A percentile compares a stretch with the other conserved stretches of the same genome.
phyloP scores from a whole-genome alignment of 83 land plant genomes.

The Picea engelmannii region DNA sequence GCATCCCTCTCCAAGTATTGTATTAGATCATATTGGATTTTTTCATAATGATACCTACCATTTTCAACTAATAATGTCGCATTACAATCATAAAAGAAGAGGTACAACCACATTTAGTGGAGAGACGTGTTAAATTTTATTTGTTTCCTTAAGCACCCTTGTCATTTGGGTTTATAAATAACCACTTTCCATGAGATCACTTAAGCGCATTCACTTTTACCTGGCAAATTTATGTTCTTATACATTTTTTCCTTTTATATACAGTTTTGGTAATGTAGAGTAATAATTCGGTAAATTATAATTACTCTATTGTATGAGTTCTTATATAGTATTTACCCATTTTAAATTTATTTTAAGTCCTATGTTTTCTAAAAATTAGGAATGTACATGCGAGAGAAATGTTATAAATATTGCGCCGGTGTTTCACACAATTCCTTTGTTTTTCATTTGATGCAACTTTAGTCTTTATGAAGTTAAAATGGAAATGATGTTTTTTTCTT shows the following conservation, averaged over 20 bases:
- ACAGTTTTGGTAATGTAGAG: neutral
- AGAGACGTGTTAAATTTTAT: neutral
- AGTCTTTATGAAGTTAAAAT: neutral
- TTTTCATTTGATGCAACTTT: neutral
- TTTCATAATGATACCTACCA: constrained; percentile 8
- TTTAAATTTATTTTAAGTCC: no score
- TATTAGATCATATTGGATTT: constrained; percentile 1
- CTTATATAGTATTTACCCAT: no score
- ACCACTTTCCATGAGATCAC: neutral
- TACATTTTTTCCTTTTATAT: neutral
- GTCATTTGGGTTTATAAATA: no score
- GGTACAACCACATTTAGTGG: neutral
- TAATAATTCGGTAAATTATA: no score
- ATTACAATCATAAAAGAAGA: neutral
- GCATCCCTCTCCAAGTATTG: neutral
- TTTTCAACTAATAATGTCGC: constrained; percentile 6
- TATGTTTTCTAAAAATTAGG: no score
- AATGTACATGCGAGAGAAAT: no score
- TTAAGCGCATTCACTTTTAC: neutral
- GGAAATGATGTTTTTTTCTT: no score
- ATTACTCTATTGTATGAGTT: no score
- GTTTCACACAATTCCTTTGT: no score
- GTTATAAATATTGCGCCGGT: no score
- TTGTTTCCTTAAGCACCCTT: neutral
- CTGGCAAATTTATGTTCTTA: neutral